phyloP scores from a whole-genome alignment of 805 yeast species.

The Nakazawaea siamensis region DNA sequence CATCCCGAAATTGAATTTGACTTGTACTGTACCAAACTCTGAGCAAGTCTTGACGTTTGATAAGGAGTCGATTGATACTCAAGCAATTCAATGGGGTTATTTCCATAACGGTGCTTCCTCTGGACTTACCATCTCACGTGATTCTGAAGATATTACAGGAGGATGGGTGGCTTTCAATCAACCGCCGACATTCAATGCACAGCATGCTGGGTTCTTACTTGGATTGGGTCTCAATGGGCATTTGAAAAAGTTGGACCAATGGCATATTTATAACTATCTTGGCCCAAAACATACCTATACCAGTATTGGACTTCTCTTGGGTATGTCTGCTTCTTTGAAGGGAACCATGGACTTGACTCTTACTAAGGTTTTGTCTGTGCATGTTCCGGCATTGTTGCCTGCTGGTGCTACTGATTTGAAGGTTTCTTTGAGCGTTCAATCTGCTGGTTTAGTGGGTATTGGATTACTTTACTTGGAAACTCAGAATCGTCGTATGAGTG shows the following conservation, averaged over 20 bases:
- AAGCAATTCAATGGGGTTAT: conserved; percentile 62
- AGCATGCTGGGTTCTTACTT: conserved; percentile 90
- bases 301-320: conserved; percentile 80
- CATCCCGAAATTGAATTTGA: conserved; percentile 67
- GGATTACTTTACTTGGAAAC: conserved; percentile 76
- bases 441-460: conserved; percentile 86
- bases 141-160: conserved; percentile 66
- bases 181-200: conserved; percentile 62
- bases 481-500: conserved; percentile 82
- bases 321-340: conserved; percentile 83
- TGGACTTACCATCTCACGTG: conserved; percentile 68
- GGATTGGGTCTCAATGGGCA: conserved; percentile 94
- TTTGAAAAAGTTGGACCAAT: conserved; percentile 73
- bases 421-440: conserved; percentile 74
- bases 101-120: conserved; percentile 90
- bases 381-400: conserved; percentile 85
- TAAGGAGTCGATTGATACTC: conserved; percentile 38
- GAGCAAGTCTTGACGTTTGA: conserved; percentile 57
- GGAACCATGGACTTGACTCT: conserved; percentile 82
- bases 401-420: conserved; percentile 85
- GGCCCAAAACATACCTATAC: conserved; percentile 84
- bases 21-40: conserved; percentile 55
- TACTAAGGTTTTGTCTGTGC: conserved; percentile 88
- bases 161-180: conserved; percentile 89
- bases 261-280: conserved; percentile 91